phyloP scores from a whole-genome alignment of 371 early-diverging fungal genomes.

The Dichotomocladium elegans region DNA sequence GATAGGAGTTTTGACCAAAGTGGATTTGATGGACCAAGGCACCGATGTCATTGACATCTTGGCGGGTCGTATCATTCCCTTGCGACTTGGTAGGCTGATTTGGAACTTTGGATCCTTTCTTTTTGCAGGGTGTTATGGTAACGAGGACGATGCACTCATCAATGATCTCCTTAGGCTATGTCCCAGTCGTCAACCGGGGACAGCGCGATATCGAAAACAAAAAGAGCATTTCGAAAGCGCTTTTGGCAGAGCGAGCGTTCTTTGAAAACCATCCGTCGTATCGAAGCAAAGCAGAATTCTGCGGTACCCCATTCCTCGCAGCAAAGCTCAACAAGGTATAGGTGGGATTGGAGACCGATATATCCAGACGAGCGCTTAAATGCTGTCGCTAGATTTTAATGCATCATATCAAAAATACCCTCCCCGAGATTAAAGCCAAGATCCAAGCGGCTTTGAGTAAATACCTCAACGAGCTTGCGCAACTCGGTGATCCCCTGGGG shows the following conservation, averaged over 20 bases:
- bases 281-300: constrained; percentile 93
- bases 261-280: constrained; percentile 96
- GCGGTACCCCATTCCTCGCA: constrained; percentile 98
- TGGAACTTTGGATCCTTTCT: too few species aligned
- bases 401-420: constrained; percentile 93
- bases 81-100: constrained; percentile 74
- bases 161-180: constrained; percentile 65
- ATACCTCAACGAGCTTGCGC: constrained; percentile 80
- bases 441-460: constrained; percentile 81
- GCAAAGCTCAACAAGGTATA: constrained; percentile 83
- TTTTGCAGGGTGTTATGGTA: too few species aligned
- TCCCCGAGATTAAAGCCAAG: constrained; percentile 98
- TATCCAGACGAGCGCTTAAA: background rate
- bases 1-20: constrained; percentile 99
- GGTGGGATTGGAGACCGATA: background rate
- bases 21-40: constrained; percentile 99
- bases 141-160: background rate
- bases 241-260: constrained; percentile 87
- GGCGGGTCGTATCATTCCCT: constrained; percentile 95
- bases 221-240: constrained; percentile 82
- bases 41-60: constrained; percentile 99
- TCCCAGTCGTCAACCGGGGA: constrained; percentile 96
- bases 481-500: constrained; percentile 88
- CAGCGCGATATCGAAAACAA: constrained; percentile 94
- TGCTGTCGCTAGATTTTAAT: constrained; percentile 50